Conservation (phyloP, 2,329 filamentous ascomycete genomes). For the Mycosphaerella sp. region DNA sequence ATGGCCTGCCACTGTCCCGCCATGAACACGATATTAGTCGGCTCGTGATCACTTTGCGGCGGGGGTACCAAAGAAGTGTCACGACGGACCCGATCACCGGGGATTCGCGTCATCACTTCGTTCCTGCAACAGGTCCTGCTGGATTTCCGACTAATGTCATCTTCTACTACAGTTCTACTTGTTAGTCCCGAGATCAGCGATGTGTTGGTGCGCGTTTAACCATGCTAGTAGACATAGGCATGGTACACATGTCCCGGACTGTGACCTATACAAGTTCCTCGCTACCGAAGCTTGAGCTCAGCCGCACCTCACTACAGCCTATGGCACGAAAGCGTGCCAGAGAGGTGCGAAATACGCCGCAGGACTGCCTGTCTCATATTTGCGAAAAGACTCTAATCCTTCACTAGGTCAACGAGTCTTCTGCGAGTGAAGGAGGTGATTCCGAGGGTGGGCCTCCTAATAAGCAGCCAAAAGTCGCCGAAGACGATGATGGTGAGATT, state of each 20-base stretch:
- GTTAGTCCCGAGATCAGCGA: not conserved
- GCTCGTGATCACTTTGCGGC: conserved; percentile 8
- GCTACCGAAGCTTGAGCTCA: conserved; percentile 6
- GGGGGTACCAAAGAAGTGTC: not conserved
- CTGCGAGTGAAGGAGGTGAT: not conserved
- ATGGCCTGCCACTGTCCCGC: conserved; percentile 4
- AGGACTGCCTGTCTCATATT: no score
- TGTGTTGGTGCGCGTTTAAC: not conserved
- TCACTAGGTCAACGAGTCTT: not conserved
- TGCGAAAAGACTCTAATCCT: no score
- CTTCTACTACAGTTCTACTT: conserved; percentile 7
- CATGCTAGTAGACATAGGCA: conserved; percentile 2
- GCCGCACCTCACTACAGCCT: not conserved
- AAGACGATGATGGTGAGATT: not conserved
- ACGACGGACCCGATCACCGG: not conserved
- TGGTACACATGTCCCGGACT: conserved; percentile 7
- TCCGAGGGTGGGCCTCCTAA: not conserved
- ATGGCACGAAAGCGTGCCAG: conserved; percentile 2
- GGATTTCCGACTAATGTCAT: conserved; percentile 1
- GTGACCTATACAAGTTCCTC: conserved; percentile 2
- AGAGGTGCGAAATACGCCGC: not conserved
- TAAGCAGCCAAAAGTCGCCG: conserved; percentile 2
- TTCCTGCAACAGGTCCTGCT: conserved; percentile 3
- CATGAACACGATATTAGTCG: conserved; percentile 6
- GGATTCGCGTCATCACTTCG: not conserved